Base-by-base conservation (phyloP, 2,329 filamentous ascomycete genomes). In the Dothiorella sarmentorum region DNA sequence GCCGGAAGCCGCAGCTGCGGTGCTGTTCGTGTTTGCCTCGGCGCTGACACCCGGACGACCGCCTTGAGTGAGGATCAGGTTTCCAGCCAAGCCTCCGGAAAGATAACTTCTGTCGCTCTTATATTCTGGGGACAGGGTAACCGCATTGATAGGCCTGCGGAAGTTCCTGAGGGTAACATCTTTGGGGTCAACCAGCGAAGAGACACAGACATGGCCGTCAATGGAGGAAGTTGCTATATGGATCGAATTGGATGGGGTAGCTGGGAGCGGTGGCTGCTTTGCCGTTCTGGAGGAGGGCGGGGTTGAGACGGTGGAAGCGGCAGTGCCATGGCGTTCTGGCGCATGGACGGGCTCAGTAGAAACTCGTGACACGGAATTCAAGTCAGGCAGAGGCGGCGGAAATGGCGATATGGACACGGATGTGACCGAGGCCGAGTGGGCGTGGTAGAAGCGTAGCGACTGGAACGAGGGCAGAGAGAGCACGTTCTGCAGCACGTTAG, bases 131-230 rank as follows among this genome's bases (percentile, higher is more conserved):
- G 94, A 97, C n/a, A 99, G 75, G 0, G 92, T 90, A 1, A 99
- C 91, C 5, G 91, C 86, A 68, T 97, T 91, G 2, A 99, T 86
- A 0, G 95, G 95, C 4, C 95, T 85, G 1, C 90, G 91, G 76
- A 97, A 99, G 71, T 97, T 97, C 26, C 94, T 87, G 26, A 97
- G 75, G 60, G 91, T 87, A 2, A 97, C 91, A 74, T 99, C 94
- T 67, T 91, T 95, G 35, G 88, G 76, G 68, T 99, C 93, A 18
- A 94, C 77, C 18, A 99, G 77, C 1, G 91, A 96, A 60, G 91
- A 87, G 0, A 99, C 85, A 67, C 94, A 97, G 13, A 99, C 90
- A 69, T 97, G 93, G 17, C 94, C 95, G 72, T 99, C 94, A 69
- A 96, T 90, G 0, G 94, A 97, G 0, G 94, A 91, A 1, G 93